Evolutionary conservation across 345 rosid genomes (phyloP).

Genomic region (Gossypioides kirkii): DNA sequence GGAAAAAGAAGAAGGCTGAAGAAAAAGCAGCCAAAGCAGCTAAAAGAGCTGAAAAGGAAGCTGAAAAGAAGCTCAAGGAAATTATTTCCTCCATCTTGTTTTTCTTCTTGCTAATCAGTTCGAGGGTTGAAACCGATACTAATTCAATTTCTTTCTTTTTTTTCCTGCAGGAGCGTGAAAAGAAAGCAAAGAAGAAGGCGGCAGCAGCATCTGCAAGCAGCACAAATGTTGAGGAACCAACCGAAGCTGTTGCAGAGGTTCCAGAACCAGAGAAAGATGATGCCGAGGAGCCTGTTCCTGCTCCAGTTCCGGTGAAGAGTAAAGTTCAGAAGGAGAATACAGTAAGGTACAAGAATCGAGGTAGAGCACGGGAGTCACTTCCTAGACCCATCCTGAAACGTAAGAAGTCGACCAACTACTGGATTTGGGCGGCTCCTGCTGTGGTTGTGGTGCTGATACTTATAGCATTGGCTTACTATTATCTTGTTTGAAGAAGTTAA

Average conservation of each 20-base stretch:
- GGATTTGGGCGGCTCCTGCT: conserved; percentile 65
- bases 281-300: conserved; percentile 27
- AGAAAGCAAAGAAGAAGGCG: conserved; percentile 78
- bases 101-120: conserved; percentile 11
- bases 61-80: conserved; percentile 88
- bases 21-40: conserved; percentile 90
- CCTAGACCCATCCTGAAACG: conserved; percentile 71
- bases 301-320: conserved; percentile 32
- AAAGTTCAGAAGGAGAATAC: conserved; percentile 43
- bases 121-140: conserved; percentile 6
- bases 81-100: conserved; percentile 16
- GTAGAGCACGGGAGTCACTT: conserved; percentile 48
- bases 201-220: conserved; percentile 28
- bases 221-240: conserved; percentile 36
- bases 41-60: conserved; percentile 84
- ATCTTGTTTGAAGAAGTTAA: conserved; percentile 30
- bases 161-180: conserved; percentile 72
- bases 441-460: conserved; percentile 45
- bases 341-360: conserved; percentile 44
- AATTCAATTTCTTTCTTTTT: not conserved
- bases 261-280: conserved; percentile 47
- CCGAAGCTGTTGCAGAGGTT: conserved; percentile 45
- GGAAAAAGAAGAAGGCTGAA: conserved; percentile 92
- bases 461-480: conserved; percentile 47
- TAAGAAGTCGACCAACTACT: conserved; percentile 68